A percentile compares a stretch with the other conserved stretches of the same genome.
These are phyloP conservation scores for Heritiera fomes DNA, from an alignment of 345 rosid genomes.

Conservation along the genomic window DNA sequence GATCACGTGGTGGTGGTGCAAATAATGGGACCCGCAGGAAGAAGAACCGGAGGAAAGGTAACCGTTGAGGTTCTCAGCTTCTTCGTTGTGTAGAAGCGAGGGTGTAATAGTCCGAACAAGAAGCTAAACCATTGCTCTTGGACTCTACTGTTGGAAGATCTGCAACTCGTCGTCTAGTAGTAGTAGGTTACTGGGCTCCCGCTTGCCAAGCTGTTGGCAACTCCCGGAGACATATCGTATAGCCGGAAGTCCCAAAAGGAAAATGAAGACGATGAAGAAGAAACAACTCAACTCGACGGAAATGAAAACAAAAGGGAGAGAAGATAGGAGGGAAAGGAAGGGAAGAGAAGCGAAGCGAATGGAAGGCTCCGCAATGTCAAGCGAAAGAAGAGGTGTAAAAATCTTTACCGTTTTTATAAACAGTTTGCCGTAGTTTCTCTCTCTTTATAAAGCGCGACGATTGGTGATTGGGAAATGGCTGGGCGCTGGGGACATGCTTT, in stretches of 20 bases:
- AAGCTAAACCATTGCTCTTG: conserved; percentile 26
- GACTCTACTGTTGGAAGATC: conserved; percentile 11
- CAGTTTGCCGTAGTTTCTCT: background rate
- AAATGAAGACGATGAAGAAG: background rate
- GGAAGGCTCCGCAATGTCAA: conserved; percentile 25
- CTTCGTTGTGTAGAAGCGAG: conserved; percentile 39
- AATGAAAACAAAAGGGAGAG: background rate
- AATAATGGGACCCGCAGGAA: conserved; percentile 25
- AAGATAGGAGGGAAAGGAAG: background rate
- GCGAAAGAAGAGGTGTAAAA: conserved; percentile 27
- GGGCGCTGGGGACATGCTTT: background rate
- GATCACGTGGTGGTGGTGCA: conserved; percentile 37
- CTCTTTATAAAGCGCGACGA: background rate
- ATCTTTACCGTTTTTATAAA: conserved; percentile 5
- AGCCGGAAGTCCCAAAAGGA: conserved; percentile 15
- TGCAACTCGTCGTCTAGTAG: conserved; percentile 72
- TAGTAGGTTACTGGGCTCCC: conserved; percentile 51
- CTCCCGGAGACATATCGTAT: conserved; percentile 54
- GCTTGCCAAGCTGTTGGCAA: conserved; percentile 43
- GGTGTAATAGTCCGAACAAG: conserved; percentile 34
- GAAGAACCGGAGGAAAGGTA: conserved; percentile 15
- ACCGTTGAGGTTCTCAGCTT: conserved; percentile 30
- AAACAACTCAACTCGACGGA: background rate
- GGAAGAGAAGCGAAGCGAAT: background rate
- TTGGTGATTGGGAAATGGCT: background rate